Conservation (phyloP, 2,329 filamentous ascomycete genomes). For the Fusarium sp. region DNA sequence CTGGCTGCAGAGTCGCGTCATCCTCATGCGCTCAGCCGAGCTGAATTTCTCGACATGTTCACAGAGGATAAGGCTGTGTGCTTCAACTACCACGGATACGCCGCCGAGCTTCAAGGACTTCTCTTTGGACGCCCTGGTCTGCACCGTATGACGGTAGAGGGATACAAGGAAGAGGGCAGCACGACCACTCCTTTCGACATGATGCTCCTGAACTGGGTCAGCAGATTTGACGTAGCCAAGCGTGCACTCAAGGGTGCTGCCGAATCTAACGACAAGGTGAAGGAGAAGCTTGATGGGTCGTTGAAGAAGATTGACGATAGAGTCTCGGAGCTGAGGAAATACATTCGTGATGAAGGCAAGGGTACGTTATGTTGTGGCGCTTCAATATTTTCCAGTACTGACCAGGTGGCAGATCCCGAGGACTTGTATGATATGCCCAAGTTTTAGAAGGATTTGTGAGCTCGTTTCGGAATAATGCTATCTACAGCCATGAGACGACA, state of each 20-base stretch:
- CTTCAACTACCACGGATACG: conserved; percentile 75
- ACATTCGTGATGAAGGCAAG: conserved; percentile 61
- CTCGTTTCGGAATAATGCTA: not conserved
- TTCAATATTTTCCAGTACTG: not conserved
- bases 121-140: conserved; percentile 65
- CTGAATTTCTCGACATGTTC: conserved; percentile 65
- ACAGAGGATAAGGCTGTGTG: conserved; percentile 63
- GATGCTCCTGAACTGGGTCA: conserved; percentile 71
- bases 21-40: conserved; percentile 63
- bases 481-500: not conserved
- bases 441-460: conserved; percentile 5
- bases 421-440: conserved; percentile 38
- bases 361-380: conserved; percentile 48
- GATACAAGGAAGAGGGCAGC: conserved; percentile 71
- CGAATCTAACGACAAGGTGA: conserved; percentile 58
- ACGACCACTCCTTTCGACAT: conserved; percentile 76
- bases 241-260: conserved; percentile 61
- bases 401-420: conserved; percentile 28
- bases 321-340: conserved; percentile 60
- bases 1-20: conserved; percentile 63
- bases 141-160: conserved; percentile 63
- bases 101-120: conserved; percentile 66
- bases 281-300: conserved; percentile 55
- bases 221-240: conserved; percentile 66
- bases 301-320: conserved; percentile 58